Conservation (phyloP, 139 green algal species). For the Zygnema circumcarinatum region DNA sequence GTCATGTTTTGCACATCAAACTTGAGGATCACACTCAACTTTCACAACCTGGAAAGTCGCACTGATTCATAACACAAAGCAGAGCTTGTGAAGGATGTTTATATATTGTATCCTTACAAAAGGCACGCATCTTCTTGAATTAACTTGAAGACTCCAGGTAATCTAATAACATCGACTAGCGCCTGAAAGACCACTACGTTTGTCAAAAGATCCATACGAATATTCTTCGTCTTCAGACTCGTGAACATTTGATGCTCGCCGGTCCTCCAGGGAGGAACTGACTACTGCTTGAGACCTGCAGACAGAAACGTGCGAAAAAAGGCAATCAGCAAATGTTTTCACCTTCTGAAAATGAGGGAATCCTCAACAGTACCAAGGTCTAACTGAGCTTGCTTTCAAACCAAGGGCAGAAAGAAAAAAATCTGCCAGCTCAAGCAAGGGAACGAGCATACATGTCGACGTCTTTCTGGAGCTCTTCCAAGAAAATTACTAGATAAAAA, state of each 20-base stretch:
- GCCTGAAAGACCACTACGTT: slow-evolving; percentile 17
- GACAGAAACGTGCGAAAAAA: background rate
- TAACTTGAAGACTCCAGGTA: slow-evolving; percentile 12
- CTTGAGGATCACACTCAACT: background rate
- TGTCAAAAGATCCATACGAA: slow-evolving; percentile 49
- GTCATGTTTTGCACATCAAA: background rate
- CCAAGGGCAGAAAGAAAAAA: too few relatives aligned
- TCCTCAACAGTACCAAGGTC: background rate
- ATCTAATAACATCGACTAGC: background rate
- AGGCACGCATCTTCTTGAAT: slow-evolving; percentile 15
- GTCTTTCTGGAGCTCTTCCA: too few relatives aligned
- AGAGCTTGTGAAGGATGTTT: background rate
- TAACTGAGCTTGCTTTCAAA: background rate
- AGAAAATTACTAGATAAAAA: too few relatives aligned
- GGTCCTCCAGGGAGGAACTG: background rate
- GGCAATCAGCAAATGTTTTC: background rate
- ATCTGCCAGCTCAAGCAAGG: too few relatives aligned
- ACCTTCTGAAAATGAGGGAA: background rate
- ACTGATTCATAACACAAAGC: slow-evolving; percentile 15
- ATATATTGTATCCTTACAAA: slow-evolving; percentile 5
- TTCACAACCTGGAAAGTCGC: background rate
- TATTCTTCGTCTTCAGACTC: slow-evolving; percentile 60
- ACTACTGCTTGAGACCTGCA: background rate
- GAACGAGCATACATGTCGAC: too few relatives aligned
- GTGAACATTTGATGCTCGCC: background rate